Percentiles rank a stretch among this genome's conserved stretches.
Evolutionary conservation across 306 rosid species (phyloP).

Genomic region (Sesbania bispinosa): DNA sequence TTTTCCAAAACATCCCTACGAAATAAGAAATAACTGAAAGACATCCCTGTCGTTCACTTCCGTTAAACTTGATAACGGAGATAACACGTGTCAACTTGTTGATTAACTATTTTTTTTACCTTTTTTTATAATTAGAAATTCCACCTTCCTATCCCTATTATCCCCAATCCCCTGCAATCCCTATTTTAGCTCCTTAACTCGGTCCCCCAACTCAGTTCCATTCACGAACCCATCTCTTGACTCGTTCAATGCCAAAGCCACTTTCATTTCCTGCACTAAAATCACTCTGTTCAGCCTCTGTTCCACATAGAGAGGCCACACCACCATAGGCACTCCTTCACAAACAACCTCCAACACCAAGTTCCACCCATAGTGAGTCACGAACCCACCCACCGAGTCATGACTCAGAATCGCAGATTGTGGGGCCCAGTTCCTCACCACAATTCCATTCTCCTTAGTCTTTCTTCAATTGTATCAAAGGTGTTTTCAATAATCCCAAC

Average conservation of each 20-base stretch:
- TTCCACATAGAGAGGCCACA: conserved; percentile 68
- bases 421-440: conserved; percentile 55
- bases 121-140: no score
- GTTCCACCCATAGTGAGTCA: conserved; percentile 74
- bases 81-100: no score
- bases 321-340: conserved; percentile 33
- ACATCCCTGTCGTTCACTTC: no score
- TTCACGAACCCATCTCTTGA: conserved; percentile 36
- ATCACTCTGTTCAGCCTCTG: conserved; percentile 38
- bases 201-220: conserved; percentile 24
- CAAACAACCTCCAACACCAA: conserved; percentile 53
- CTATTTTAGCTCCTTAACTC: conserved; percentile 31
- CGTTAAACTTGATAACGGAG: no score
- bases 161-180: no score
- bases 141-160: no score
- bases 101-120: no score
- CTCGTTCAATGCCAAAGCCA: conserved; percentile 42
- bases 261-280: conserved; percentile 47
- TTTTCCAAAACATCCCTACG: no score
- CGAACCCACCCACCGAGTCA: conserved; percentile 61
- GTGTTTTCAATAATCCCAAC: conserved; percentile 22
- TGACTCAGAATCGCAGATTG: conserved; percentile 48
- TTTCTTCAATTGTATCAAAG: background rate
- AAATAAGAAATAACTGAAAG: no score
- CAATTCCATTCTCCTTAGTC: conserved; percentile 42